Conservation (phyloP, 2,329 filamentous ascomycete genomes). For the Pestalotiopsis sp. region DNA sequence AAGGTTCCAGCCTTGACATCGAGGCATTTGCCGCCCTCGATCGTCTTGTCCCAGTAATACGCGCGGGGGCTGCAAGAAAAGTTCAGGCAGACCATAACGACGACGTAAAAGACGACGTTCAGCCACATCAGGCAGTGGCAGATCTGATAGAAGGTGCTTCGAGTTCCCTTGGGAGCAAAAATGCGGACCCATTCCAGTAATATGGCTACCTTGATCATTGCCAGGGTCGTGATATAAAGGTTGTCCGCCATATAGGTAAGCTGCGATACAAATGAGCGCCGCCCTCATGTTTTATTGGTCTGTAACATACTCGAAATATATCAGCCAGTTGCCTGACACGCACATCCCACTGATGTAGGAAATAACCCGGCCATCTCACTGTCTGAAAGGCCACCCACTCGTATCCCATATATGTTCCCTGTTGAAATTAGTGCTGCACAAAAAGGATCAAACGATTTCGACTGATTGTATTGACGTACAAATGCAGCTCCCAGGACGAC, state of each 20-base stretch:
- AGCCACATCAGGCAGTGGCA: conserved; percentile 1
- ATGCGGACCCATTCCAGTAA: neutral
- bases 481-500: neutral
- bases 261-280: neutral
- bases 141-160: neutral
- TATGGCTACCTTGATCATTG: neutral
- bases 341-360: conserved; percentile 8
- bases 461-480: neutral
- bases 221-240: neutral
- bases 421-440: neutral
- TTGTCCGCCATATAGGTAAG: neutral
- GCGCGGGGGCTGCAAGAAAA: neutral
- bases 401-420: neutral
- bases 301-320: neutral
- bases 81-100: neutral
- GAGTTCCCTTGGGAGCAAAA: neutral
- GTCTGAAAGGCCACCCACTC: neutral
- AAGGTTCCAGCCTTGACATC: neutral
- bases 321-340: neutral
- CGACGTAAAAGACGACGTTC: neutral
- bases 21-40: neutral
- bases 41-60: neutral
- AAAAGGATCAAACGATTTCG: neutral
- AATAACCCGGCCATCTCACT: neutral
- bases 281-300: neutral